Evolutionary conservation across 1,284 basidiomycete species (phyloP), one percentile per base, ranked within the genome.

Genomic region (Mycena citricolor): DNA sequence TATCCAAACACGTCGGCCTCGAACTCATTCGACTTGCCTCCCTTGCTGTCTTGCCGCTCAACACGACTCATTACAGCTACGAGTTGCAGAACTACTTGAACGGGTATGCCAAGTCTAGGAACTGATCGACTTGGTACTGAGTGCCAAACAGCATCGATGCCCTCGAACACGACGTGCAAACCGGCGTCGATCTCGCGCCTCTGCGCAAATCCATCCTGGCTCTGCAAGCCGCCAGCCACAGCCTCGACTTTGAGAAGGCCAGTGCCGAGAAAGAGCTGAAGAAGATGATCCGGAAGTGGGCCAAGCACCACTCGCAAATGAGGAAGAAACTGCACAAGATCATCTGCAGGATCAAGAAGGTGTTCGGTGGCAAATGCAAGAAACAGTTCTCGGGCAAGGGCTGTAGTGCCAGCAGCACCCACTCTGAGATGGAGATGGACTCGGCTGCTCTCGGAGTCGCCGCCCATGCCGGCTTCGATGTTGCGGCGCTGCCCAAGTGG

Each of bases 31-130:
- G 85, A 13, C 53, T 89, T 7, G 71, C 74, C 1, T 79, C 86
- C 44, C 71, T 76, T 5, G 67, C 86, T 31, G 63, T 79, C 12
- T 42, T 82, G 4, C 89, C 89, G 3, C 62, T 93, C 42, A 90
- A 92, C 61, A 83, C 86, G 3, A 87, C 85, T 1, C 81, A 86
- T 54, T 90, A 90, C 58, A 69, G 83, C 1, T 54, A 73, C 13
- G 84, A 87, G 57, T 70, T 91, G 6, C 64, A 67, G 32, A 62
- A 67, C 8, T 90, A 90, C 59, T 66, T 83, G 24, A 67, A 76
- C 26, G 70, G 71, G 74, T 82, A 55, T 52, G 75, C 52, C 5
- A 26, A 32, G 41, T 36, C 33, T 19, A 42, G 17, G 20, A 37
- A 5, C 48, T 47, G 25, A 49, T 20, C 12, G n/a, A 28, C 30